A percentile compares a stretch with the other conserved stretches of the same genome.
Conservation (phyloP, 2,329 filamentous ascomycete genomes). For the Lomentospora prolificans region DNA sequence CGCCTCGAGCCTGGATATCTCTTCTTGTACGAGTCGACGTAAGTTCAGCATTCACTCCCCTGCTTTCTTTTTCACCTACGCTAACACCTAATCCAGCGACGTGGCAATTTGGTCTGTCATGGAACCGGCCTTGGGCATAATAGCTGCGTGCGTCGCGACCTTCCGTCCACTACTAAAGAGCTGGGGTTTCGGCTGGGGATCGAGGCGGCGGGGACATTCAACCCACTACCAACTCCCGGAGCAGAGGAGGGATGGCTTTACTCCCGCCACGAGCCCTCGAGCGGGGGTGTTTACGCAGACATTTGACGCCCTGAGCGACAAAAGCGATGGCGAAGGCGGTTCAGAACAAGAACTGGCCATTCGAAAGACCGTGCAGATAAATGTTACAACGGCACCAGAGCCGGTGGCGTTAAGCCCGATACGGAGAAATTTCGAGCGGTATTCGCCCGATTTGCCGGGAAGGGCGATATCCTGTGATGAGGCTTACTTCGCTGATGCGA, state of each 20-base stretch:
- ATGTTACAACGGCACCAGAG: neutral
- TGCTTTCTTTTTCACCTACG: neutral
- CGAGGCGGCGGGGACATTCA: conserved; percentile 8
- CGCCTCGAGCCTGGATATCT: conserved; percentile 17
- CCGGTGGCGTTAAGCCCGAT: neutral
- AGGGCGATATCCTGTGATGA: neutral
- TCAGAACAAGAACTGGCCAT: neutral
- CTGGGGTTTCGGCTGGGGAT: conserved; percentile 15
- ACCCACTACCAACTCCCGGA: conserved; percentile 9
- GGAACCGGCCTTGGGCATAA: conserved; percentile 24
- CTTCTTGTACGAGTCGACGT: conserved; percentile 24
- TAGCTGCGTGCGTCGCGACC: conserved; percentile 22
- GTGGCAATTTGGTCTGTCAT: conserved; percentile 22
- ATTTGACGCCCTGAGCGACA: neutral
- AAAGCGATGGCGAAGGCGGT: neutral
- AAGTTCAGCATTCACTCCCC: conserved; percentile 8
- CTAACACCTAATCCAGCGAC: conserved; percentile 15
- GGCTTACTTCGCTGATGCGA: neutral
- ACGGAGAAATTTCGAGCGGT: neutral
- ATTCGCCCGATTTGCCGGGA: neutral
- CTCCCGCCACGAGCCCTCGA: neutral
- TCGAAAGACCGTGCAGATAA: neutral
- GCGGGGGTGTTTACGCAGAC: neutral
- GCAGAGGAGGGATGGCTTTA: neutral
- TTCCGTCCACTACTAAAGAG: conserved; percentile 21